Evolutionary conservation across 495 filamentous ascomycete genomes (phyloP).

Genomic region (Podospora sp.): DNA sequence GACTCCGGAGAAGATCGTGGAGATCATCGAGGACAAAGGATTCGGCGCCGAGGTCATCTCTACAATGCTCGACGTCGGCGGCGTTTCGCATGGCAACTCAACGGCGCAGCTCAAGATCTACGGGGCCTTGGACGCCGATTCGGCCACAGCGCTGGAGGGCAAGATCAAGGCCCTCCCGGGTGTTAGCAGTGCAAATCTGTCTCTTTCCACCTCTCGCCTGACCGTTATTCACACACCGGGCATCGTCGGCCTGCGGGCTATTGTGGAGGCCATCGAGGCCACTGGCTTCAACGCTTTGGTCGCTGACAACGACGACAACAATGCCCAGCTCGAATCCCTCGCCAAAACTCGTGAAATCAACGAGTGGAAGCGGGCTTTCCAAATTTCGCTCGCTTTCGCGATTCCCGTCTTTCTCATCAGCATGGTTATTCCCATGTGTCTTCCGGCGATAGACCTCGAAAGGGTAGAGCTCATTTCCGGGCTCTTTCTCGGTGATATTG

Average conservation of each 20-base stretch:
- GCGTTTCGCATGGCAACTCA: conserved; percentile 51
- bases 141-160: conserved; percentile 72
- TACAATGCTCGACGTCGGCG: conserved; percentile 50
- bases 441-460: conserved; percentile 74
- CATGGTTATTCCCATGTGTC: conserved; percentile 85
- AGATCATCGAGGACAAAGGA: conserved; percentile 87
- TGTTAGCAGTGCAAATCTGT: conserved; percentile 71
- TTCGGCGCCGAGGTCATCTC: conserved; percentile 87
- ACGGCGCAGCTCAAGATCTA: conserved; percentile 79
- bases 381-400: conserved; percentile 74
- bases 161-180: conserved; percentile 66
- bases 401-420: conserved; percentile 89
- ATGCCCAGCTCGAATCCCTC: conserved; percentile 92
- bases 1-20: conserved; percentile 71
- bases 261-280: conserved; percentile 81
- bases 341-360: conserved; percentile 95
- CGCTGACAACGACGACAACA: conserved; percentile 91
- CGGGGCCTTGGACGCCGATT: conserved; percentile 69
- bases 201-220: conserved; percentile 66
- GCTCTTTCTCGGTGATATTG: conserved; percentile 81
- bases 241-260: conserved; percentile 72
- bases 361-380: conserved; percentile 84
- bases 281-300: conserved; percentile 84
- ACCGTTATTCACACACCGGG: conserved; percentile 70
- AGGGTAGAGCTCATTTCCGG: conserved; percentile 66